phyloP scores from a whole-genome alignment of 257 asterid species.

The Solanum rostratum region DNA sequence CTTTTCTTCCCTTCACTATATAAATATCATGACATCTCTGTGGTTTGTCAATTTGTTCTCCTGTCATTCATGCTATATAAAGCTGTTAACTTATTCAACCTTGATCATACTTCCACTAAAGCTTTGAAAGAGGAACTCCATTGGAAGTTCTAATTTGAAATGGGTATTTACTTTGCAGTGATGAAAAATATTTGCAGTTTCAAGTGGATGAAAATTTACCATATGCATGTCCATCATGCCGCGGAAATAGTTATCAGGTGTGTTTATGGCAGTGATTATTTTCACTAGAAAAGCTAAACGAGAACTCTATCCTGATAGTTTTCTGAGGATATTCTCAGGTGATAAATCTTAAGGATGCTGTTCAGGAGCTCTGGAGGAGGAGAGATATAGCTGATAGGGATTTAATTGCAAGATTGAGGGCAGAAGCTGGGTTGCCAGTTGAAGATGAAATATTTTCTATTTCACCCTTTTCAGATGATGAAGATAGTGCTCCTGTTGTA shows the following conservation, averaged over 20 bases:
- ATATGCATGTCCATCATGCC: constrained; percentile 82
- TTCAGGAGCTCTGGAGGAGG: constrained; percentile 95
- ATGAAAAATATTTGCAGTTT: constrained; percentile 76
- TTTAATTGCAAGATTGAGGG: constrained; percentile 72
- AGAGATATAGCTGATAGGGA: constrained; percentile 85
- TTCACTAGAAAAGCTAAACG: not conserved
- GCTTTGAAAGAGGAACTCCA: not conserved
- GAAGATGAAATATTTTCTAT: constrained; percentile 75
- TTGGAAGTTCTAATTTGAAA: not conserved
- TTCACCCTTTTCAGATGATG: constrained; percentile 92
- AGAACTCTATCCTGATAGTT: not conserved
- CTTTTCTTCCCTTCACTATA: not conserved
- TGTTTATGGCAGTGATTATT: constrained; percentile 5
- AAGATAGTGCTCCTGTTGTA: constrained; percentile 45
- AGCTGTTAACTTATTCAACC: not conserved
- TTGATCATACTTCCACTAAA: not conserved
- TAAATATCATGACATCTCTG: not conserved
- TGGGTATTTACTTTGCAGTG: constrained; percentile 41
- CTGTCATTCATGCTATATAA: not conserved
- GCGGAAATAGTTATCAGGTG: constrained; percentile 92
- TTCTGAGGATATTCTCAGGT: constrained; percentile 31
- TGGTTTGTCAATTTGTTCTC: not conserved
- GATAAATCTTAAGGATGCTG: constrained; percentile 76
- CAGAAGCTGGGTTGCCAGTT: constrained; percentile 89
- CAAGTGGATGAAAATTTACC: constrained; percentile 82